Conservation (phyloP, 805 yeast genomes). For the Wickerhamomyces ciferrii region DNA sequence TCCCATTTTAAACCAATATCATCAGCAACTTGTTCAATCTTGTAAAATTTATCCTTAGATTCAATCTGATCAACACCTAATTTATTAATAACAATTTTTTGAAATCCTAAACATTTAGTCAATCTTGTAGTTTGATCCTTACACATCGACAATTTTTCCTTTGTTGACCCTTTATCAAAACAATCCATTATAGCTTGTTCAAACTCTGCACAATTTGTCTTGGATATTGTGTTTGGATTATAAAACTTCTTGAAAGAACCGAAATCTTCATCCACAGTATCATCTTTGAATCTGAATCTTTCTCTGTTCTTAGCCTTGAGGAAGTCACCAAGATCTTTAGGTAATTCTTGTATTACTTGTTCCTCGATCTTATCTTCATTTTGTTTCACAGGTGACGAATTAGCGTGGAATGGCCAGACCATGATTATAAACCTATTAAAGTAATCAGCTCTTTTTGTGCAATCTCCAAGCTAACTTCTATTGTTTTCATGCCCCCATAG, state of each 20-base stretch:
- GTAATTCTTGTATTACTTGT: neutral
- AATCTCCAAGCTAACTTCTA: too few species aligned
- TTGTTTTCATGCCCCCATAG: neutral
- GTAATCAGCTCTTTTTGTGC: too few species aligned
- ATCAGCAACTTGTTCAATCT: slow-evolving; percentile 12
- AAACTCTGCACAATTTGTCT: slow-evolving; percentile 17
- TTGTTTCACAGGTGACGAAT: neutral
- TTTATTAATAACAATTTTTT: slow-evolving; percentile 9
- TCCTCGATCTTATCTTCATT: neutral
- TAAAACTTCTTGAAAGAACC: neutral
- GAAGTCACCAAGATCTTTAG: neutral
- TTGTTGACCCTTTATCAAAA: slow-evolving; percentile 13
- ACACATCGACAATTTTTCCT: slow-evolving; percentile 15
- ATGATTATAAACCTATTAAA: too few species aligned
- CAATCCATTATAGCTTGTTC: slow-evolving; percentile 15
- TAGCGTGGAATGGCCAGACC: neutral
- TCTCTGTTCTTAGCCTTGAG: neutral
- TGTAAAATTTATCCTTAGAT: slow-evolving; percentile 5
- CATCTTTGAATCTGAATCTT: neutral
- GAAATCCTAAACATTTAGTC: slow-evolving; percentile 14
- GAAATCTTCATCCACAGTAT: neutral
- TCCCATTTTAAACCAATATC: slow-evolving; percentile 10
- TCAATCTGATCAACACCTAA: slow-evolving; percentile 10
- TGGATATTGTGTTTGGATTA: neutral
- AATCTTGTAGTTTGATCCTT: slow-evolving; percentile 4